These are phyloP conservation scores for Brassica incana DNA, from an alignment of 345 rosid genomes.

Conservation along the genomic window DNA sequence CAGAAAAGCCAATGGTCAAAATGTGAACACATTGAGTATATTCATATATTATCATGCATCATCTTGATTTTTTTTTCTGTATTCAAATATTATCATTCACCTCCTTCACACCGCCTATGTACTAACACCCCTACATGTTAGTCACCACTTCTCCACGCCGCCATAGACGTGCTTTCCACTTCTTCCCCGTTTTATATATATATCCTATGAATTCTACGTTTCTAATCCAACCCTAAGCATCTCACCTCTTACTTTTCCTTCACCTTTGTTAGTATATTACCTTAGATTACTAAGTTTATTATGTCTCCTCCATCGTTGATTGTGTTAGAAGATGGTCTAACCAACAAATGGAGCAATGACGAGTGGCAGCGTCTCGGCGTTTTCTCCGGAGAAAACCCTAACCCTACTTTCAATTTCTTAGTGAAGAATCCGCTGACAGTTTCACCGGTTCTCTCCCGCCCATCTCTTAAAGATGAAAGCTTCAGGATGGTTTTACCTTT, in stretches of 20 bases:
- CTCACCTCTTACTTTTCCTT: neutral
- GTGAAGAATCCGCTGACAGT: slow-evolving; percentile 21
- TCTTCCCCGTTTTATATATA: slow-evolving; percentile 11
- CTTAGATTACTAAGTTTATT: neutral
- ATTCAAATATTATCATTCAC: slow-evolving; percentile 5
- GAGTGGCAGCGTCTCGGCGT: slow-evolving; percentile 25
- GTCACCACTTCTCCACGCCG: slow-evolving; percentile 37
- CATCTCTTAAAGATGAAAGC: slow-evolving; percentile 42
- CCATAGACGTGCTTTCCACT: slow-evolving; percentile 39
- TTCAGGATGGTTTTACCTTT: slow-evolving; percentile 56
- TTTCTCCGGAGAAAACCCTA: slow-evolving; percentile 27
- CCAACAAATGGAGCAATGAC: slow-evolving; percentile 15
- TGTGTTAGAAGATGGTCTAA: slow-evolving; percentile 27
- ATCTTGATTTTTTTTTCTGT: neutral
- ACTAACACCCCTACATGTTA: slow-evolving; percentile 18
- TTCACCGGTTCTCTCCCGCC: slow-evolving; percentile 16
- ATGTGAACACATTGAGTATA: slow-evolving; percentile 4
- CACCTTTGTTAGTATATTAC: neutral
- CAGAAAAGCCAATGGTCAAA: slow-evolving; percentile 26
- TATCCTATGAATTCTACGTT: neutral
- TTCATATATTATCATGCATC: neutral
- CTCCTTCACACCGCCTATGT: slow-evolving; percentile 11
- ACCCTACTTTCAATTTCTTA: slow-evolving; percentile 18
- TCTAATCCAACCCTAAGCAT: slow-evolving; percentile 10
- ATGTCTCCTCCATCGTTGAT: slow-evolving; percentile 39